These are phyloP conservation scores for Russula sp. DNA, from an alignment of 768 basidiomycete genomes.

Conservation along the genomic window DNA sequence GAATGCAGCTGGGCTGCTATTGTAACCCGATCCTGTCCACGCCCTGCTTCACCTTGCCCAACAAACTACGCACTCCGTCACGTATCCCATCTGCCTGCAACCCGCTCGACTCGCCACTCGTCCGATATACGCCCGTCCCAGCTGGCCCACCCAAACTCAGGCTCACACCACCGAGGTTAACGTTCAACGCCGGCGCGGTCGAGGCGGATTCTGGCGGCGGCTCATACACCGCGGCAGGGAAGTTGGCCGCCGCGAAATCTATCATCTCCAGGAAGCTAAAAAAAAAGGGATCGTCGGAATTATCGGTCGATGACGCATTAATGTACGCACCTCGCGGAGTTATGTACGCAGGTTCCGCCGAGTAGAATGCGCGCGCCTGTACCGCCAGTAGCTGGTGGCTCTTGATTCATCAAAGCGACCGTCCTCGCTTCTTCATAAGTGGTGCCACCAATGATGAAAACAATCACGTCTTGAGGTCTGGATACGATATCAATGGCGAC, in stretches of 20 bases:
- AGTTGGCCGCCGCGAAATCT: constrained; percentile 55
- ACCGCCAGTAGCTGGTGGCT: constrained; percentile 47
- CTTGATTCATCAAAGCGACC: constrained; percentile 82
- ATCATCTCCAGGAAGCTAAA: constrained; percentile 86
- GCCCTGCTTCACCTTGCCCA: constrained; percentile 85
- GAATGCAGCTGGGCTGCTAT: constrained; percentile 6
- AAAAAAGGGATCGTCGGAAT: background rate
- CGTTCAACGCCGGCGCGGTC: constrained; percentile 73
- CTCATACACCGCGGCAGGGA: constrained; percentile 60
- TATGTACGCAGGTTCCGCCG: constrained; percentile 93
- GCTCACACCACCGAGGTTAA: constrained; percentile 89
- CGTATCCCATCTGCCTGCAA: constrained; percentile 83
- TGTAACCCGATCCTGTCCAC: constrained; percentile 52
- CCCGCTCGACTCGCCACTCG: constrained; percentile 57
- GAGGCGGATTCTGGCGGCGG: constrained; percentile 68
- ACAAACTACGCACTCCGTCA: constrained; percentile 79
- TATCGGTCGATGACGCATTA: background rate
- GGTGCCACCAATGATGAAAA: constrained; percentile 94
- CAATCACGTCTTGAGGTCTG: constrained; percentile 92
- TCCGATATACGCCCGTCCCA: constrained; percentile 79
- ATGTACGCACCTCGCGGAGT: constrained; percentile 71
- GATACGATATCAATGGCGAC: background rate
- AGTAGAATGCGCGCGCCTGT: constrained; percentile 70
- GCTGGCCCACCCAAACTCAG: constrained; percentile 85
- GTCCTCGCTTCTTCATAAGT: constrained; percentile 93